Evolutionary conservation across 2,329 filamentous ascomycete genomes (phyloP).

Genomic region (Penicillium corylophilum): DNA sequence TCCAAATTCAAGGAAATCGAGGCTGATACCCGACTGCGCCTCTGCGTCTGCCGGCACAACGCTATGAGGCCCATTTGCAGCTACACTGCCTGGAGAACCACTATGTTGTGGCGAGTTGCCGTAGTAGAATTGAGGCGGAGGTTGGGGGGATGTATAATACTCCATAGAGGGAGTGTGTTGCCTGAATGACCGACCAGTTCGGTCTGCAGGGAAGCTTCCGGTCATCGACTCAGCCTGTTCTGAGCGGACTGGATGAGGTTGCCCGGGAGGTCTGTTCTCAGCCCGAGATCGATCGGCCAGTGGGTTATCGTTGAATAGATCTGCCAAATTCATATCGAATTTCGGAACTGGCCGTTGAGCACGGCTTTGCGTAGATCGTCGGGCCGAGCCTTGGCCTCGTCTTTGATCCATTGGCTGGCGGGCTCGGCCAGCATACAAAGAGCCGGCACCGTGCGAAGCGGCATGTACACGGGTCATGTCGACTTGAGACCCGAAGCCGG

Average conservation of each 20-base stretch:
- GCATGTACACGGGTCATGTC: slow-evolving; percentile 28
- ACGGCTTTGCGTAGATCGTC: slow-evolving; percentile 35
- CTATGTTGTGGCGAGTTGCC: slow-evolving; percentile 35
- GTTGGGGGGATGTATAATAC: slow-evolving; percentile 34
- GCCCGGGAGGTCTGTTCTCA: slow-evolving; percentile 28
- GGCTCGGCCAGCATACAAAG: slow-evolving; percentile 12
- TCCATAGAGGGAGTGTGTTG: slow-evolving; percentile 34
- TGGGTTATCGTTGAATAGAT: slow-evolving; percentile 50
- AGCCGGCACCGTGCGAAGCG: slow-evolving; percentile 12
- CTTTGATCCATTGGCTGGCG: slow-evolving; percentile 25
- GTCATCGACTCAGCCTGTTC: slow-evolving; percentile 26
- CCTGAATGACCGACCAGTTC: slow-evolving; percentile 22
- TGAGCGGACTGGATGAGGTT: slow-evolving; percentile 23
- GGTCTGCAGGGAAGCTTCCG: slow-evolving; percentile 24
- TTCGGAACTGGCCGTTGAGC: slow-evolving; percentile 50
- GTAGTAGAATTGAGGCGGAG: slow-evolving; percentile 35
- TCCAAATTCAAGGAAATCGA: slow-evolving; percentile 57
- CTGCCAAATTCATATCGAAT: slow-evolving; percentile 59
- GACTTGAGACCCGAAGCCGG: slow-evolving; percentile 65
- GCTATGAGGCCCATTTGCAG: slow-evolving; percentile 25
- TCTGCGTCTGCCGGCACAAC: slow-evolving; percentile 25
- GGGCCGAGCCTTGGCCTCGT: slow-evolving; percentile 28
- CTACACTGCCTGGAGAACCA: slow-evolving; percentile 31
- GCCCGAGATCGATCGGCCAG: slow-evolving; percentile 37
- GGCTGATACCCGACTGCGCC: slow-evolving; percentile 40